phyloP scores from a whole-genome alignment of 148 eudicot genomes.

The Cornus controversa region DNA sequence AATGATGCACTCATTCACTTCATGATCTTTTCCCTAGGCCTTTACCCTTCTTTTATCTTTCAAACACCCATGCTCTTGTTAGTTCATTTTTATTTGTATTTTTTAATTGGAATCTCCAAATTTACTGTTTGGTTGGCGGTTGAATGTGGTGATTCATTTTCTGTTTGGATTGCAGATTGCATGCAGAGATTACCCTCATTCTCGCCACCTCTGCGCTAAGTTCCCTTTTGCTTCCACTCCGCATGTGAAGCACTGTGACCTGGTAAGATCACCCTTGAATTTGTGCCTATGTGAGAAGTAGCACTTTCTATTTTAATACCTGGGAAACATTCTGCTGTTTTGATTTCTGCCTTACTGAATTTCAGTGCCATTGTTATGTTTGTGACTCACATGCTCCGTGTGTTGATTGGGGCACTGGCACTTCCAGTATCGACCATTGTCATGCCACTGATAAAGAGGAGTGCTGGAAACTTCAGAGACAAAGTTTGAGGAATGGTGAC shows the following conservation, averaged over 20 bases:
- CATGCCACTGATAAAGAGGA: slow-evolving; percentile 72
- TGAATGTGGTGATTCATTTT: not conserved
- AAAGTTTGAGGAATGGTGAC: slow-evolving; percentile 28
- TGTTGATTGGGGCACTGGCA: slow-evolving; percentile 65
- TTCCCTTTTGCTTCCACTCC: slow-evolving; percentile 68
- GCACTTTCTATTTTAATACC: not conserved
- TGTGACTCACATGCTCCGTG: slow-evolving; percentile 93
- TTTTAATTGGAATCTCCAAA: not conserved
- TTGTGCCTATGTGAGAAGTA: not conserved
- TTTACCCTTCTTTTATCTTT: not conserved
- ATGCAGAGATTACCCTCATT: slow-evolving; percentile 94
- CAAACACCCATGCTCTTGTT: not conserved
- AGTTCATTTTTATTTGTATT: not conserved
- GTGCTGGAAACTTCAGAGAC: slow-evolving; percentile 60
- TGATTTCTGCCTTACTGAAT: slow-evolving; percentile 7
- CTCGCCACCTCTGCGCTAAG: slow-evolving; percentile 89
- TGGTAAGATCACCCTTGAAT: slow-evolving; percentile 31
- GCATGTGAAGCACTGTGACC: slow-evolving; percentile 59
- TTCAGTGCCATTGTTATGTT: slow-evolving; percentile 98
- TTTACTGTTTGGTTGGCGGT: not conserved
- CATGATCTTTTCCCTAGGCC: not conserved
- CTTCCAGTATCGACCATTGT: slow-evolving; percentile 59
- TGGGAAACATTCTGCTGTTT: not conserved
- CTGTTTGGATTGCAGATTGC: slow-evolving; percentile 62
- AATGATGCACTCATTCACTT: not conserved